phyloP scores from a whole-genome alignment of 2,329 filamentous ascomycete genomes.

The Monosporascus sp. region DNA sequence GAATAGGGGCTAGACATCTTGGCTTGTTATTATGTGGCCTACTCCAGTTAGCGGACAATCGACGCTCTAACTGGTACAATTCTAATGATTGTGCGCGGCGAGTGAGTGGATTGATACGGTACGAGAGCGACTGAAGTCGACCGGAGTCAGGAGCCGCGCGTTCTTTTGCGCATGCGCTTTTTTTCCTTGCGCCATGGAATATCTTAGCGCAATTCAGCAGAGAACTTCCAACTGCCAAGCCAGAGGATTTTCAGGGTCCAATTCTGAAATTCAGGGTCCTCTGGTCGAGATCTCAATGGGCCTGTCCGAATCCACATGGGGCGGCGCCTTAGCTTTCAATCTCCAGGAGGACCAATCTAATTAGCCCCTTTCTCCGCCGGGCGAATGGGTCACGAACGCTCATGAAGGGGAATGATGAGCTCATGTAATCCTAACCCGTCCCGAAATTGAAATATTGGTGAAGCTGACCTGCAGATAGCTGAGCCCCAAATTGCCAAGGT shows the following conservation, averaged over 20 bases:
- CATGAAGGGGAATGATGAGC: no score
- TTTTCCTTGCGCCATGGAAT: neutral
- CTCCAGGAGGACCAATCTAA: neutral
- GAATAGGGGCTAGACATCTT: no score
- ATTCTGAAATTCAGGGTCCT: neutral
- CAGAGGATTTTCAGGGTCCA: neutral
- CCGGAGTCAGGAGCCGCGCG: neutral
- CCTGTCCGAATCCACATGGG: neutral
- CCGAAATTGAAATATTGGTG: no score
- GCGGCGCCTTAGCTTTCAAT: neutral
- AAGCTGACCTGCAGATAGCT: no score
- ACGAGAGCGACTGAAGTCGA: neutral
- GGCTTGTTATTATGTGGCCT: no score
- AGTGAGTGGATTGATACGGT: neutral
- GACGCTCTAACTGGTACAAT: no score
- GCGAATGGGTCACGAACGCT: no score
- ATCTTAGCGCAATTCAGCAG: neutral
- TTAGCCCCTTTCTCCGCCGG: no score
- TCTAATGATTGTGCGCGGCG: neutral
- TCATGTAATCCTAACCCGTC: no score
- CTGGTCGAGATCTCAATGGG: neutral
- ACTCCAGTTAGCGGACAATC: no score
- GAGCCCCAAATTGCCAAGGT: no score
- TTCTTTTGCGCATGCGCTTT: neutral
- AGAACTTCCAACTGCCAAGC: neutral